Conservation (phyloP, 2,329 filamentous ascomycete genomes). For the Monilinia fructigena region DNA sequence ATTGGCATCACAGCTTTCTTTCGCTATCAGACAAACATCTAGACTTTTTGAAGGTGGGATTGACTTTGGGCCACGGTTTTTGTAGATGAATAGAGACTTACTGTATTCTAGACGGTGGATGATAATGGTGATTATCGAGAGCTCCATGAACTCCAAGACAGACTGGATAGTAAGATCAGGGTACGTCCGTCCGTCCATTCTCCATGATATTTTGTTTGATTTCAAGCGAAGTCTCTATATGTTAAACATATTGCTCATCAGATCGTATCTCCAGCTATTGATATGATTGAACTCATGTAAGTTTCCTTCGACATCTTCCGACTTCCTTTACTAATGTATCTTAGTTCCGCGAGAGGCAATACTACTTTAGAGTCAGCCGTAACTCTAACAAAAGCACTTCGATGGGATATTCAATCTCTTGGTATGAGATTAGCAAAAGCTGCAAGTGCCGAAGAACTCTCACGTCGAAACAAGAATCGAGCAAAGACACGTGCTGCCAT, state of each 20-base stretch:
- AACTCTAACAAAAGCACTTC: slow-evolving; percentile 75
- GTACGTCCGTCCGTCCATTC: slow-evolving; percentile 46
- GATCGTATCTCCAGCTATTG: slow-evolving; percentile 87
- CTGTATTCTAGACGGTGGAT: slow-evolving; percentile 57
- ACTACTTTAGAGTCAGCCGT: slow-evolving; percentile 83
- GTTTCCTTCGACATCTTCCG: slow-evolving; percentile 42
- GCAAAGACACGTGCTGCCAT: slow-evolving; percentile 54
- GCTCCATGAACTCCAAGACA: slow-evolving; percentile 67
- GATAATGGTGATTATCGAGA: slow-evolving; percentile 66
- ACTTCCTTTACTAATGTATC: slow-evolving; percentile 28
- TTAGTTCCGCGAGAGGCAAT: slow-evolving; percentile 67
- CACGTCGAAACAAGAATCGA: slow-evolving; percentile 45
- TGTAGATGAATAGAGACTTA: slow-evolving; percentile 8
- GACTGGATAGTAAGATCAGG: slow-evolving; percentile 82
- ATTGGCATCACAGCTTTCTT: slow-evolving; percentile 79
- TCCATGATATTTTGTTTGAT: slow-evolving; percentile 1
- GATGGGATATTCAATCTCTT: slow-evolving; percentile 78
- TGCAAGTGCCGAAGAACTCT: slow-evolving; percentile 60
- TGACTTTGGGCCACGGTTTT: not conserved
- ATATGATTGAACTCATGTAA: slow-evolving; percentile 87
- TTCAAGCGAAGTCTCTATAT: not conserved
- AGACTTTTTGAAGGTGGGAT: slow-evolving; percentile 65
- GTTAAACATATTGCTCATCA: slow-evolving; percentile 39
- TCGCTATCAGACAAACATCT: slow-evolving; percentile 79
- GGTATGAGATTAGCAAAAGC: slow-evolving; percentile 72